Base-by-base conservation (phyloP, 202 grass and related monocot species). In the Brachypodium distachyon region DNA sequence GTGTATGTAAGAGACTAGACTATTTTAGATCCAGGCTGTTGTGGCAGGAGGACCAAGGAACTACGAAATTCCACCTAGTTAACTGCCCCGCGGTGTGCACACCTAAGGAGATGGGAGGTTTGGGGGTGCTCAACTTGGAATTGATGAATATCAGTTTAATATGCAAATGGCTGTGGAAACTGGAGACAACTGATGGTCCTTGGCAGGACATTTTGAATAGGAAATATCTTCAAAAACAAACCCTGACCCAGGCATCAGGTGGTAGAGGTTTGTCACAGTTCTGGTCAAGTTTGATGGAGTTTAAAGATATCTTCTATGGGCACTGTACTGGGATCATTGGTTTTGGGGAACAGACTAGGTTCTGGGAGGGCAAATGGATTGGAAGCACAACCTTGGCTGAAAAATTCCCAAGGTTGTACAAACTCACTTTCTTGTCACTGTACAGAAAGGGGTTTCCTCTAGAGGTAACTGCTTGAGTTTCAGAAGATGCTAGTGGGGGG, bases 161-260 rank as follows among this genome's bases (percentile, higher is more conserved):
- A 2, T 9, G 7, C 2, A 52, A 52, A 6, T 22, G 7, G 49
- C n/a, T 22, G 2, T 22, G n/a, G 49, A 52, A 52, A 11, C 2
- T 52, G 0, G 7, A 9, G 21, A 52, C 9, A 9, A n/a, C 19
- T 0, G 14, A 51, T 21, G 19, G 48, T 0, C 0, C 0, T 0
- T 23, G 49, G 49, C n/a, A 52, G 7, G 0, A 2, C 9, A 9
- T 23, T 0, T 10, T 52, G n/a, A 3, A 0, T 7, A 22, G 9
- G 9, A 52, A 23, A 10, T 52, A 52, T n/a, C 2, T 52, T 21
- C 9, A 0, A 1, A 52, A 3, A 8, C 3, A 7, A 3, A 22
- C 49, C 0, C 0, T 52, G 0, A 0, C n/a, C 3, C 49, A 23
- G 1, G 4, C 22, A 11, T 7, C 1, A 1, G 7, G 19, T 1